Conservation (phyloP, 75 land plant genomes). For the Pinus albicaulis region DNA sequence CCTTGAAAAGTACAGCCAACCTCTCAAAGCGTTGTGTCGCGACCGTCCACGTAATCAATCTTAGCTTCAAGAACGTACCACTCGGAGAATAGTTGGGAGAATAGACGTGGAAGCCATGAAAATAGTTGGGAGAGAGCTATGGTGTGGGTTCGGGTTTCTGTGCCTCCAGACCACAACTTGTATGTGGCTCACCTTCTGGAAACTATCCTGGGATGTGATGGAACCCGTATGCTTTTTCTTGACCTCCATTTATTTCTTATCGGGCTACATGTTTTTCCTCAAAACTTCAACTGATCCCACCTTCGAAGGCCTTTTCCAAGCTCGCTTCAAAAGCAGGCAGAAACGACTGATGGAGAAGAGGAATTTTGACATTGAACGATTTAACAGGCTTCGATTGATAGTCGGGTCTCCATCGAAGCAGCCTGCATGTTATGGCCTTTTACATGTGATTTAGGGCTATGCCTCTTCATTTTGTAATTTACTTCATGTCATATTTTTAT, state of each 20-base stretch:
- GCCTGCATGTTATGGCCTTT: no score
- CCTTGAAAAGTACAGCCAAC: no score
- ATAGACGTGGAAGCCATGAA: constrained; percentile 47
- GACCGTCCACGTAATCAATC: no score
- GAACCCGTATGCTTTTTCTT: constrained; percentile 77
- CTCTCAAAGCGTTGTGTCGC: no score
- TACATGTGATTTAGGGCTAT: no score
- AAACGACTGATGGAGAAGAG: constrained; percentile 30
- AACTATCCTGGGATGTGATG: constrained; percentile 86
- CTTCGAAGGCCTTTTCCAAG: constrained; percentile 60
- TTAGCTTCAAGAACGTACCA: no score
- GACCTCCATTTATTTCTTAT: constrained; percentile 59
- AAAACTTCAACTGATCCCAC: constrained; percentile 76
- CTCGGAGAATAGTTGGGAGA: no score
- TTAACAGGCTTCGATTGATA: constrained; percentile 27
- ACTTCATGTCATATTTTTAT: no score
- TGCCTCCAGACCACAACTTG: constrained; percentile 44
- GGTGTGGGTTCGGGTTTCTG: constrained; percentile 51
- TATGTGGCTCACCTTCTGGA: constrained; percentile 79
- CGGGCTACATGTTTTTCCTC: constrained; percentile 70
- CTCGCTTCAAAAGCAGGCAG: constrained; percentile 52
- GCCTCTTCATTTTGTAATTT: no score
- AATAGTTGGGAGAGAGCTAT: constrained; percentile 42
- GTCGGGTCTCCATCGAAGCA: not conserved
- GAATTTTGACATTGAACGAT: constrained; percentile 39